Percentiles rank a stretch among this genome's conserved stretches.
Evolutionary conservation across 2,329 filamentous ascomycete species (phyloP).

Genomic region (Polytolypa hystricis): DNA sequence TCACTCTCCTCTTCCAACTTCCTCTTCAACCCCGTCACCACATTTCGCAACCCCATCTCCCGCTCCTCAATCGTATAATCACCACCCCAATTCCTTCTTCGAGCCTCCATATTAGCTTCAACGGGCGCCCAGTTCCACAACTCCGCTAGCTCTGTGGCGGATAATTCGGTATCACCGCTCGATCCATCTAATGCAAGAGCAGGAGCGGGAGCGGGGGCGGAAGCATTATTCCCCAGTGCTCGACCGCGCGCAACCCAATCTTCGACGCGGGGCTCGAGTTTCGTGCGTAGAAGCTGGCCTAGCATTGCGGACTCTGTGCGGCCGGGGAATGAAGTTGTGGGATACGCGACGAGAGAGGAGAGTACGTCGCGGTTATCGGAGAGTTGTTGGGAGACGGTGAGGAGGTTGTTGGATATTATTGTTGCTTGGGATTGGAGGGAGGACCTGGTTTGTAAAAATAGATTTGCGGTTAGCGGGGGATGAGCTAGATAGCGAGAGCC

Average conservation of each 20-base stretch:
- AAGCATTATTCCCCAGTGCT: slow-evolving; percentile 25
- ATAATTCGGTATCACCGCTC: slow-evolving; percentile 17
- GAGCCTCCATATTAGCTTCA: slow-evolving; percentile 36
- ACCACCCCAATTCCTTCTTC: slow-evolving; percentile 45
- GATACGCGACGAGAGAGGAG: slow-evolving; percentile 59
- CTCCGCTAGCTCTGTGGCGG: slow-evolving; percentile 42
- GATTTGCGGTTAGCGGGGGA: too few relatives aligned
- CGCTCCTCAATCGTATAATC: slow-evolving; percentile 63
- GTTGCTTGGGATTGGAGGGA: slow-evolving; percentile 61
- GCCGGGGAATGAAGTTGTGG: slow-evolving; percentile 62
- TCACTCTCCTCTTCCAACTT: slow-evolving; percentile 45
- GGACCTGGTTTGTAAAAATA: slow-evolving; percentile 38
- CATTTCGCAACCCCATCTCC: slow-evolving; percentile 53
- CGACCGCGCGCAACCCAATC: slow-evolving; percentile 58
- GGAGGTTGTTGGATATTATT: slow-evolving; percentile 61
- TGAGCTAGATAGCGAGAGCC: too few relatives aligned
- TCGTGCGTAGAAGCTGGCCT: slow-evolving; percentile 65
- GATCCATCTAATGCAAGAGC: too few relatives aligned
- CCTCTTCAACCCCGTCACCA: slow-evolving; percentile 58
- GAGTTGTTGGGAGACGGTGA: slow-evolving; percentile 54
- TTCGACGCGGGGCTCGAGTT: slow-evolving; percentile 67
- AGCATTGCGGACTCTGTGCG: slow-evolving; percentile 52
- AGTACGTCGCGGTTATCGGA: slow-evolving; percentile 57
- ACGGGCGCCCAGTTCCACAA: slow-evolving; percentile 49
- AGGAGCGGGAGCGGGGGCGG: too few relatives aligned